Evolutionary conservation across 805 yeast species (phyloP).

Genomic region (Myxozyma vanderwaltii): DNA sequence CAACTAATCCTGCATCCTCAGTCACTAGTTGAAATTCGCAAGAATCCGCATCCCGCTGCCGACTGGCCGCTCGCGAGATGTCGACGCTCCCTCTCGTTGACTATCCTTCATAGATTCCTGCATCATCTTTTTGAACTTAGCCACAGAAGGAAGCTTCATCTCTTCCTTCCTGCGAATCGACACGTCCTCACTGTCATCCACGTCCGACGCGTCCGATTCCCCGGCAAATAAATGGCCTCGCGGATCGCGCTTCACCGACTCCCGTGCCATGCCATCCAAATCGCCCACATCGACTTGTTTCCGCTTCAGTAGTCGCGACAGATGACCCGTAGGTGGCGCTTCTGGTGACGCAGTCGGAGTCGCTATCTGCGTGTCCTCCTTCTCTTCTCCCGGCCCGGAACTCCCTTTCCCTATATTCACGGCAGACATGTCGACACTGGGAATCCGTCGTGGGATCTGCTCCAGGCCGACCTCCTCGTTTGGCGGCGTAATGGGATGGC

Average conservation of each 20-base stretch:
- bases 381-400: neutral
- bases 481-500: conserved; percentile 31
- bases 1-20: no score
- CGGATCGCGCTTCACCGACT: conserved; percentile 33
- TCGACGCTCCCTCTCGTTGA: neutral
- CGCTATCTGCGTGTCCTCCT: neutral
- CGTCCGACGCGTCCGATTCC: conserved; percentile 31
- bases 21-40: conserved; percentile 16
- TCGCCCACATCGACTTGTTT: conserved; percentile 29
- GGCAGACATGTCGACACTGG: neutral
- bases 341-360: conserved; percentile 5
- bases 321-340: conserved; percentile 14
- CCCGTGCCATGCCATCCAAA: conserved; percentile 24
- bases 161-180: neutral
- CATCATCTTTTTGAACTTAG: conserved; percentile 24
- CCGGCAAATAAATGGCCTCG: conserved; percentile 36
- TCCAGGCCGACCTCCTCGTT: conserved; percentile 20
- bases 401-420: neutral
- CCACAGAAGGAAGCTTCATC: conserved; percentile 25
- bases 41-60: conserved; percentile 30
- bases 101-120: conserved; percentile 8
- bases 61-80: conserved; percentile 7
- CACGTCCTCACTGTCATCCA: conserved; percentile 18
- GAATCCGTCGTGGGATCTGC: conserved; percentile 27
- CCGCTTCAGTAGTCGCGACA: conserved; percentile 29